Base-by-base conservation (phyloP, 495 filamentous ascomycete genomes). In the Aspergillus biplanus region DNA sequence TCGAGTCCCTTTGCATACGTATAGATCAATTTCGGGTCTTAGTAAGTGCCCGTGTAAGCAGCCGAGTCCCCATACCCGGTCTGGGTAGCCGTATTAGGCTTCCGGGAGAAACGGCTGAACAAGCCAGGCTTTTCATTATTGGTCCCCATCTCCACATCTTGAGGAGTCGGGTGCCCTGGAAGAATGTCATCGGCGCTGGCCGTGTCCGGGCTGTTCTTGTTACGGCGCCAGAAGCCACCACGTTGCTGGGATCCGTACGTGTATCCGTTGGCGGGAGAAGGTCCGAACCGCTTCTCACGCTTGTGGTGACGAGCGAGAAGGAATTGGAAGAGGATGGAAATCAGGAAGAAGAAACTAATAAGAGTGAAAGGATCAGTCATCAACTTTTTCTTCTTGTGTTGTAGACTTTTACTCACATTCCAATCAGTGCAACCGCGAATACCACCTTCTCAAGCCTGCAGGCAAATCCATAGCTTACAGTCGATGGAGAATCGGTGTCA, bases 261-360 rank as follows among this genome's bases (percentile, higher is more conserved):
- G 79, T 93, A 93, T 71, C 85, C 81, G 81, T 93, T 94, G 56
- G 83, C 80, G 7, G 91, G 90, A 63, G 85, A 83, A 31, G 92
- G 91, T 42, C 90, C 91, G 78, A 87, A 92, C 54, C 89, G 86
- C 75, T 89, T 89, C 79, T 95, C 90, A 69, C 88, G 88, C 69
- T 87, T 84, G 77, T 89, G 89, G 73, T 91, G 80, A 61, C 88
- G 87, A 67, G 83, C 83, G 15, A 92, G 81, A 18, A 82, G 74
- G 59, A 89, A 56, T 70, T 92, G 89, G 64, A 90, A 75, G 52
- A 85, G 65, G 65, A 85, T 83, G 42, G 89, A 87, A 70, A 89
- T 68, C 58, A 87, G 60, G 82, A 90, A 92, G 72, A 92, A 84
- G 76, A 87, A 66, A 37, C 89, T 91, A 54, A 49, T 50, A 13